Evolutionary conservation across 192 early-diverging fungal species (phyloP), one percentile per base, ranked within the genome.

Genomic region (Funneliformis geosporum): DNA sequence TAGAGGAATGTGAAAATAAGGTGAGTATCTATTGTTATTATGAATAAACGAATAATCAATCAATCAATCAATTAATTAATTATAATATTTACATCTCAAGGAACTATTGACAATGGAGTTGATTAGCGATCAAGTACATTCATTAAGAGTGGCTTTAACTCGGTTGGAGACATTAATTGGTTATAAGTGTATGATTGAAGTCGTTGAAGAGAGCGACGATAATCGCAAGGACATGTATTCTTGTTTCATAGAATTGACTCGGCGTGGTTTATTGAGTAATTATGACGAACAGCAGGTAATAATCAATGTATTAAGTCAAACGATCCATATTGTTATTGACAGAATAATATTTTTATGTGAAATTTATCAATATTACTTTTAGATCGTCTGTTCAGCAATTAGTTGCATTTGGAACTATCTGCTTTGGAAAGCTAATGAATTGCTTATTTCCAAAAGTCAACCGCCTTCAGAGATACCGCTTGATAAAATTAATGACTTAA

Each of bases 331-430:
- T 64, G 16, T 23, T 2, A 25, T 64, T 33, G 33, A 33, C 33
- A 33, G 33, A 33, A 33, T 33, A 33, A 55, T 7, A 55, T 55
- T 21, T 0, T 55, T 21, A 55, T 55, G 50, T 55, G 50, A 68
- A 39, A 33, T 42, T 21, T 8, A 28, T 68, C 40, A 39, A 27
- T 65, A 11, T 9, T 55, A 12, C 27, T 59, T 60, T 23, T 60
- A 84, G 83, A 79, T 82, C 33, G 18, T 74, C 16, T 12, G 64
- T 5, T 86, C 85, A 0, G 70, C 83, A n/a, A 59, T 82, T 9
- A 65, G 81, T 4, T 80, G 84, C 8, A 25, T 84, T 9, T 86
- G 82, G 73, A 78, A 76, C n/a, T 86, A 84, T 70, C n/a, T 82
- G 5, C 39, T 80, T 16, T 86, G 85, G 85, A 78, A 78, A 78